phyloP scores from a whole-genome alignment of 306 rosid species.

The Sicyos edulis region DNA sequence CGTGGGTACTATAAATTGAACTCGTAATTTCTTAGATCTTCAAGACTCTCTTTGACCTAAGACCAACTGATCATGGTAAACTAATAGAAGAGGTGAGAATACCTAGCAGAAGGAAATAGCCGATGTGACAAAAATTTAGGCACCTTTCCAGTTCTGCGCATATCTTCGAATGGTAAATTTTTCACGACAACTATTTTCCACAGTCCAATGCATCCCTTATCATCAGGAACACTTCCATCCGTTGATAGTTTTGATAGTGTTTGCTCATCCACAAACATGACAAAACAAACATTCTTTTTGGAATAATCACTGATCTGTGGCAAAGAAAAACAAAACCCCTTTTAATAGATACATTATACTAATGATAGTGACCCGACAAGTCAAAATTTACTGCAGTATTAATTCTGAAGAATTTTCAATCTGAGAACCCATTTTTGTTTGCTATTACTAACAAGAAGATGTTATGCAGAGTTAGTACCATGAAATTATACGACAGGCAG shows the following conservation, averaged over 20 bases:
- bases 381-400: not conserved
- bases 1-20: too few relatives aligned
- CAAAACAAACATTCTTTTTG: constrained; percentile 75
- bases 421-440: not conserved
- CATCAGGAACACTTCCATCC: constrained; percentile 73
- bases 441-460: not conserved
- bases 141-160: constrained; percentile 97
- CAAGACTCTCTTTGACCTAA: too few relatives aligned
- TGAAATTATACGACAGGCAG: not conserved
- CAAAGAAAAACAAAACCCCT: constrained; percentile 23
- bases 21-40: too few relatives aligned
- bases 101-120: constrained; percentile 84
- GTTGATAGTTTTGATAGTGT: constrained; percentile 54
- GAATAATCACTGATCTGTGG: constrained; percentile 82
- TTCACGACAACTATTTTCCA: constrained; percentile 71
- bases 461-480: not conserved
- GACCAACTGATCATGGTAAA: not conserved
- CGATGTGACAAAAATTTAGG: constrained; percentile 90
- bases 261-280: constrained; percentile 79
- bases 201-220: constrained; percentile 57
- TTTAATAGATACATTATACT: not conserved
- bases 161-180: constrained; percentile 72
- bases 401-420: too few relatives aligned
- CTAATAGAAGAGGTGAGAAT: constrained; percentile 27
- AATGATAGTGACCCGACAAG: not conserved